phyloP scores from a whole-genome alignment of 495 filamentous ascomycete species.

The Chlorociboria aeruginascens region DNA sequence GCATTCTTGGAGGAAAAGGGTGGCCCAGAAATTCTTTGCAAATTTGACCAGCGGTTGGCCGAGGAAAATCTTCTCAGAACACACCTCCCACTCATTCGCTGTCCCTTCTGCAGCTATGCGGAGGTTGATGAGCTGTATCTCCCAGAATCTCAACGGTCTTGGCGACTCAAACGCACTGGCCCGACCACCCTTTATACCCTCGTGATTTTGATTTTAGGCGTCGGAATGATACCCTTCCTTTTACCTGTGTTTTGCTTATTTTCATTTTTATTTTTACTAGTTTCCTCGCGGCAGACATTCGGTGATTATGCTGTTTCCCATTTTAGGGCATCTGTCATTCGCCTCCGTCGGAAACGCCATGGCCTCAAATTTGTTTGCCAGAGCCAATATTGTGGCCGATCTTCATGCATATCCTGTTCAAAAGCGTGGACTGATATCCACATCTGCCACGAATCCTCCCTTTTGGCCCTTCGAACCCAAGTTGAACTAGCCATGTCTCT shows the following conservation, averaged over 20 bases:
- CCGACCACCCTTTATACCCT: constrained; percentile 27
- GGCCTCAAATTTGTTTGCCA: constrained; percentile 65
- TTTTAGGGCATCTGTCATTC: constrained; percentile 42
- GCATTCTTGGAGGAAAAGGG: constrained; percentile 56
- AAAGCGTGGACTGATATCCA: constrained; percentile 57
- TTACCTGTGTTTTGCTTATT: constrained; percentile 35
- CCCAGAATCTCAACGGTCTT: constrained; percentile 29
- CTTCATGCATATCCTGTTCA: constrained; percentile 68
- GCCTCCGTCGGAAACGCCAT: constrained; percentile 50
- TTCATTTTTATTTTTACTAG: constrained; percentile 25
- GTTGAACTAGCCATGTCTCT: constrained; percentile 85
- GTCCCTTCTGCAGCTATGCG: constrained; percentile 84
- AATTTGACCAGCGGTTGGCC: constrained; percentile 65
- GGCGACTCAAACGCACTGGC: constrained; percentile 35
- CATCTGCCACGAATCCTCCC: constrained; percentile 71
- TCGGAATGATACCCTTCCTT: constrained; percentile 38
- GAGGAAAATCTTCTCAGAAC: constrained; percentile 60
- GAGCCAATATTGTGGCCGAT: constrained; percentile 47
- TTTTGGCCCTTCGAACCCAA: constrained; percentile 72
- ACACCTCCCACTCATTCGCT: constrained; percentile 63
- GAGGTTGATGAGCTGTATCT: constrained; percentile 74
- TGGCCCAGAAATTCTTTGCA: constrained; percentile 54
- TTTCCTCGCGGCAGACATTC: constrained; percentile 24
- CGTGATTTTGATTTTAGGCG: constrained; percentile 28
- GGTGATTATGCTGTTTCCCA: constrained; percentile 26